These are phyloP conservation scores for Prunus yedoensis DNA, from an alignment of 331 rosid genomes.

Conservation along the genomic window DNA sequence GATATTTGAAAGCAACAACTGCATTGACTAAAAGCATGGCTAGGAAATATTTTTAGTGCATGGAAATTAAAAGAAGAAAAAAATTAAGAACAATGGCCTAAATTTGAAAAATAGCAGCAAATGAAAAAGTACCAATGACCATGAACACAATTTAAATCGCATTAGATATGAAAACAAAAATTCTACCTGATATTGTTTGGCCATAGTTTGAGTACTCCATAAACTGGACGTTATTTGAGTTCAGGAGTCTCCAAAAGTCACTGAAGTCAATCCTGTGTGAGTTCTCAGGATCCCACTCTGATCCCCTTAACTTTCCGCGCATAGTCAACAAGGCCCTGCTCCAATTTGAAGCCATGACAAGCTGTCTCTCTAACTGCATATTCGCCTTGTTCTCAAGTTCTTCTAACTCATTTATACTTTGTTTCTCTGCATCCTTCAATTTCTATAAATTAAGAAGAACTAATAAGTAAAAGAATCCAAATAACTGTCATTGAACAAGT, in stretches of 20 bases:
- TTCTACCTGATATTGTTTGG: constrained; percentile 73
- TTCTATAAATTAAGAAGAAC: constrained; percentile 40
- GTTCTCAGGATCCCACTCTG: constrained; percentile 93
- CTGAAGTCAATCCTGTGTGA: constrained; percentile 81
- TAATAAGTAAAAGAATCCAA: background rate
- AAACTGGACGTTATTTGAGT: constrained; percentile 72
- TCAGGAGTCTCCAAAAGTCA: constrained; percentile 75
- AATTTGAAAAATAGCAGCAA: background rate
- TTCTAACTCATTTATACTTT: constrained; percentile 68
- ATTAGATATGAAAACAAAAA: constrained; percentile 9
- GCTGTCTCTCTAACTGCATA: constrained; percentile 93
- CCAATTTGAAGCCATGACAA: constrained; percentile 89
- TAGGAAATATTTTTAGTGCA: background rate
- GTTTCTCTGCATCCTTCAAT: constrained; percentile 72
- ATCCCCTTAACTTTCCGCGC: constrained; percentile 84
- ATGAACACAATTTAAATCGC: background rate
- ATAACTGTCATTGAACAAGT: background rate
- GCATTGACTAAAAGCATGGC: background rate
- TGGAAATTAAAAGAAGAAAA: background rate
- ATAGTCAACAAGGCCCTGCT: constrained; percentile 71
- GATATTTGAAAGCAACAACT: background rate
- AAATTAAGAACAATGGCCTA: background rate
- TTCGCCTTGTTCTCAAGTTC: constrained; percentile 77
- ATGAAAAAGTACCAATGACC: background rate
- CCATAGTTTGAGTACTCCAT: constrained; percentile 95